phyloP scores from a whole-genome alignment of 257 asterid genomes.

The Gynochthodes officinalis region DNA sequence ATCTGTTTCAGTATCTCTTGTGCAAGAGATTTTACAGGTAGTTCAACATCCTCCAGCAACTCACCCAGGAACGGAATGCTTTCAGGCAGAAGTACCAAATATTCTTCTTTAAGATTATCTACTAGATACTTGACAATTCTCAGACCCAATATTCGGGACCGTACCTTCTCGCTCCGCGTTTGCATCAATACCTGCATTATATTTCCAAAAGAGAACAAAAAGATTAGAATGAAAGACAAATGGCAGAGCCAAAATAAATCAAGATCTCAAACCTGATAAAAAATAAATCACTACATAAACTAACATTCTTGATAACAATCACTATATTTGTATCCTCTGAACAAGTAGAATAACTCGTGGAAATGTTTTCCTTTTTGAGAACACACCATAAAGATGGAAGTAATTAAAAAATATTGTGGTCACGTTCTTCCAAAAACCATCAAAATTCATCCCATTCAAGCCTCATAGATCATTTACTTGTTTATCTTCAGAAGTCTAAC shows the following conservation, averaged over 20 bases:
- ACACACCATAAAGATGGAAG: neutral
- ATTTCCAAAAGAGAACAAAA: too few species aligned
- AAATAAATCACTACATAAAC: neutral
- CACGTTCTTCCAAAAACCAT: neutral
- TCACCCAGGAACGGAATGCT: slow-evolving; percentile 90
- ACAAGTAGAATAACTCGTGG: neutral
- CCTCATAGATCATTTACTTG: neutral
- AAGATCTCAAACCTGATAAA: neutral
- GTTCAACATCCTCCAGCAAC: slow-evolving; percentile 78
- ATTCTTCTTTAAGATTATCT: slow-evolving; percentile 85
- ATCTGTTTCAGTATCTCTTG: slow-evolving; percentile 79
- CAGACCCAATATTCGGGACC: slow-evolving; percentile 73
- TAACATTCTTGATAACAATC: neutral
- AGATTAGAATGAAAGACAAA: too few species aligned
- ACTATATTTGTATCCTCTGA: neutral
- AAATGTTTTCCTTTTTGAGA: neutral
- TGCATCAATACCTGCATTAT: slow-evolving; percentile 80
- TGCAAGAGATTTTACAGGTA: slow-evolving; percentile 73
- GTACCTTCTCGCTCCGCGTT: slow-evolving; percentile 77
- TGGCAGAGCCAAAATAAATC: too few species aligned
- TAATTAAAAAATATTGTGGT: neutral
- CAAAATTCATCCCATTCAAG: neutral
- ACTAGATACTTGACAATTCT: slow-evolving; percentile 57
- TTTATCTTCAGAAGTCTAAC: neutral
- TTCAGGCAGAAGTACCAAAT: slow-evolving; percentile 64